Base-by-base conservation (phyloP, 2,329 filamentous ascomycete genomes). In the Nannizziopsis arthrosporioides region DNA sequence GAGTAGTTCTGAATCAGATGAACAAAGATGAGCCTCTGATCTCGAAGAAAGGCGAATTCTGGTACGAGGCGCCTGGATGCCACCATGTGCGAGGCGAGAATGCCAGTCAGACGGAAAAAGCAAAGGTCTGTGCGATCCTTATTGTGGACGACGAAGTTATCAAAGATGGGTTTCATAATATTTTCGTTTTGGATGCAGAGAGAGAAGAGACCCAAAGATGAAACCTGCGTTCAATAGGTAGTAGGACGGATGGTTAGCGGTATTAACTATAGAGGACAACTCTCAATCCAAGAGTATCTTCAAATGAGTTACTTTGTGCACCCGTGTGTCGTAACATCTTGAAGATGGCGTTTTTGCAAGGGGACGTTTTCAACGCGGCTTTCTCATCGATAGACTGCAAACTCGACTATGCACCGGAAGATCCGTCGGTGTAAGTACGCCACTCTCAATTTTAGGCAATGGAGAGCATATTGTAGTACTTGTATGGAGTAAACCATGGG, bases 1-100 rank as follows among this genome's bases (percentile, higher is more conserved):
- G 54, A 12, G 27, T 37, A 7, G n/a, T 48, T n/a, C 32, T 51
- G 18, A 54, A 56, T 36, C 40, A 56, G 38, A 55, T 56, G 54
- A 56, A 56, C 39, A 32, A 52, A 37, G 53, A 54, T 12, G 30
- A 34, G 12, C 31, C 43, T 10, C 32, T n/a, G 19, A 27, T 49
- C 15, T 39, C 39, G 15, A 31, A 27, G 15, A 39, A 34, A 22
- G 54, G 51, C 7, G 54, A 52, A 34, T 39, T 36, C n/a, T 54
- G 50, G 37, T 52, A 50, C n/a, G 55, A 56, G 19, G 51, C 50
- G 18, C 55, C 53, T 8, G 55, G 55, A 7, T 56, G 54, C 31
- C 48, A 51, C 14, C 54, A 56, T 42, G 32, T 40, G 8, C 38
- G 30, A 11, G 41, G 49, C 14, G 53, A 52, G 17, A 56, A 56